Base-by-base conservation (phyloP, 208 protist genomes). In the Leishmania guyanensis region DNA sequence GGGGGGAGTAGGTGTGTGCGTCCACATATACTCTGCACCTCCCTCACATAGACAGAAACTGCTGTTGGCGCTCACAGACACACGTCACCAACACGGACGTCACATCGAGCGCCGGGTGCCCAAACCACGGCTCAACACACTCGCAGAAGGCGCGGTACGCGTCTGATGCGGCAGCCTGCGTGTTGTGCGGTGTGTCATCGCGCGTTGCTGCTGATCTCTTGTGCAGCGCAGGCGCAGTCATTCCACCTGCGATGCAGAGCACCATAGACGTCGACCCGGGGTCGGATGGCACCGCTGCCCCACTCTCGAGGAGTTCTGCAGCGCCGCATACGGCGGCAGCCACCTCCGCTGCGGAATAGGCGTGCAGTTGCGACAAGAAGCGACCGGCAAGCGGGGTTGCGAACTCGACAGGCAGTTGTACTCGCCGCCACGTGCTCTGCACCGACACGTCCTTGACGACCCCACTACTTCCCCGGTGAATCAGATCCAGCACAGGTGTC, bases 311-410 rank as follows among this genome's bases (percentile, higher is more conserved):
- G 56, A 51, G 9, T 14, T 60, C 33, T 50, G 43, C 39, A 26
- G 36, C 53, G 26, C 64, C 64, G 39, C 50, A 39, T 70, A 65
- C 54, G 26, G 77, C 50, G 46, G 33, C 46, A 54, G 77, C 20
- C 72, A 82, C 82, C 71, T 85, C 82, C 20, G 58, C 77, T 29
- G 82, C 82, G 9, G 82, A 54, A 56, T 81, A 77, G 33, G 89
- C 78, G 22, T 79, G 58, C 77, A 93, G 39, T 39, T 86, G 83
- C 26, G 91, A 79, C 50, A 92, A 82, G n/a, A 90, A 84, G 12
- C 87, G 86, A 14, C 80, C 60, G 2, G 75, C 77, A 26, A 93
- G 79, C 33, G 88, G 85, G 14, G 81, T 50, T 1, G 77, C 26
- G 20, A 82, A 10, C 78, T 54, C 72, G 5, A 71, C 22, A 0